Conservation (phyloP, 2,329 filamentous ascomycete genomes). For the Huntiella abstrusa region DNA sequence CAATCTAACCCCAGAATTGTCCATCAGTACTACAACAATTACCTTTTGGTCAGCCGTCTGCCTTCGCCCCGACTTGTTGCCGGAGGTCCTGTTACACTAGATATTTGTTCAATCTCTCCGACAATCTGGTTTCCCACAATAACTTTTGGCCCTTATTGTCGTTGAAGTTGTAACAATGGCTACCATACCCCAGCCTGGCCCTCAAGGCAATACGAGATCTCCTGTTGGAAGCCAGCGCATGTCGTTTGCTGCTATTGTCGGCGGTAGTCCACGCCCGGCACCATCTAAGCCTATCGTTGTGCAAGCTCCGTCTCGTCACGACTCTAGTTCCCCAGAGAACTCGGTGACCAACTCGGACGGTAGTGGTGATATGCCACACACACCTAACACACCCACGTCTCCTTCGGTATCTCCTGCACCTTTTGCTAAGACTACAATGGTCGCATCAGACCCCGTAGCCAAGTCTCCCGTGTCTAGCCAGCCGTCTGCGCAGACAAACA, state of each 20-base stretch:
- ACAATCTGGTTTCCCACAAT: no score
- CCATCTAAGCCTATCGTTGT: neutral
- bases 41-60: no score
- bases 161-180: no score
- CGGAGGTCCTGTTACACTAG: no score
- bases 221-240: neutral
- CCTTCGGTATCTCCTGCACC: neutral
- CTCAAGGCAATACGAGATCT: no score
- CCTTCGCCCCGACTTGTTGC: no score
- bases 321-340: neutral
- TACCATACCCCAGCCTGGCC: no score
- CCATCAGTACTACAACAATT: no score
- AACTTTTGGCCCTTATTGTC: no score
- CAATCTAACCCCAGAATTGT: no score
- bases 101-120: no score
- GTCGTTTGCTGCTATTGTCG: constrained; percentile 3
- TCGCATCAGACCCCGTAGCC: neutral
- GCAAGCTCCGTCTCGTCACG: neutral
- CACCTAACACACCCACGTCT: neutral
- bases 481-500: no score
- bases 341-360: neutral
- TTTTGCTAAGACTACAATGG: neutral
- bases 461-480: neutral
- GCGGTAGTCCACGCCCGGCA: neutral
- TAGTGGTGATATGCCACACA: neutral